Evolutionary conservation across 1,284 basidiomycete species (phyloP), one percentile per base, ranked within the genome.

Genomic region (Austroboletus novae-zelandiae): DNA sequence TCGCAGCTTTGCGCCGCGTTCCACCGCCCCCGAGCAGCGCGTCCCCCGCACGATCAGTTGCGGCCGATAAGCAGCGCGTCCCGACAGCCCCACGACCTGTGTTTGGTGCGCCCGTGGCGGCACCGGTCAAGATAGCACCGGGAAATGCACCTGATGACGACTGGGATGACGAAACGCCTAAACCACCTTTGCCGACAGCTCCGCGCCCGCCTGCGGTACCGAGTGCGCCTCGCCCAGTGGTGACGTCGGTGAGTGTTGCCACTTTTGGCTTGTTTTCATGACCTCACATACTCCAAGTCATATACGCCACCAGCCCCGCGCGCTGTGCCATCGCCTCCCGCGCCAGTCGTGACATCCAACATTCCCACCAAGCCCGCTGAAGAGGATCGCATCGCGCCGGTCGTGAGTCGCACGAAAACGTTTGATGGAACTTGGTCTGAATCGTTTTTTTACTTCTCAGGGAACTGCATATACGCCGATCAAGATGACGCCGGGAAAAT

Each of bases 401-500:
- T 91, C 14, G 73, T 75, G 53, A 61, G 72, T 59, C 23, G 14
- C 25, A n/a, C 46, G 23, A 57, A 35, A 30, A 32, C 30, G 6
- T 18, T 7, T 32, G 5, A 1, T 4, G 32, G n/a, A 9, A 5
- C 3, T 20, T 2, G 29, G 31, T 32, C 31, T 32, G 31, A 32
- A 32, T 9, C 10, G 14, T 32, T 14, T 36, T 13, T 59, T 3
- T 15, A 11, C 31, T 32, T 32, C 17, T 15, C 17, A 75, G 72
- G 90, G 91, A 42, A 93, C 92, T 1, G 81, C 86, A 3, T 97
- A 94, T 68, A 89, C 85, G 2, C 94, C 94, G 2, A 91, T 97
- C 54, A 82, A 82, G 49, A 77, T 97, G 7, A 79, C 84, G 32
- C 94, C 94, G 1, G 91, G 84, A 69, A 96, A 87, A 68, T 78